Conservation (phyloP, 2,329 filamentous ascomycete genomes). For the Talaromyces rugulosus region DNA sequence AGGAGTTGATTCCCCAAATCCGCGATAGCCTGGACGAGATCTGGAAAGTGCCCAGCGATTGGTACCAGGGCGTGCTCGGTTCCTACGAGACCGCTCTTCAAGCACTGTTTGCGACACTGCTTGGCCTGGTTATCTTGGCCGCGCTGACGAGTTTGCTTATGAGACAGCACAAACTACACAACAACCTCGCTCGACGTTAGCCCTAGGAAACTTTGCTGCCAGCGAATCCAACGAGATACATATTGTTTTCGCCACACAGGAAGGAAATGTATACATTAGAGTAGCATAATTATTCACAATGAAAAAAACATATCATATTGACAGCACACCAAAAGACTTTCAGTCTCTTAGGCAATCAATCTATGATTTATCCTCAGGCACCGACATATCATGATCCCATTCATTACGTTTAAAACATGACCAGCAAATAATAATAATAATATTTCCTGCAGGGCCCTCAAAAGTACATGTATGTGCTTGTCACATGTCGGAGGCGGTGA, state of each 20-base stretch:
- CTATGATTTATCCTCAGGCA: too few relatives aligned
- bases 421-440: background rate
- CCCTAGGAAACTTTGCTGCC: conserved; percentile 1
- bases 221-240: background rate
- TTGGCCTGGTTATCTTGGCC: conserved; percentile 60
- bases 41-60: conserved; percentile 63
- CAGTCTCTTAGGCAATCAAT: too few relatives aligned
- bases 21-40: conserved; percentile 70
- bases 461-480: background rate
- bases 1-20: conserved; percentile 64
- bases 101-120: conserved; percentile 67
- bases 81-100: conserved; percentile 73
- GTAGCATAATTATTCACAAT: background rate
- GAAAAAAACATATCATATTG: background rate
- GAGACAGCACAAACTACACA: conserved; percentile 74
- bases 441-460: too few relatives aligned
- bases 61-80: conserved; percentile 64
- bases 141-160: conserved; percentile 63
- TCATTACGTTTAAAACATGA: background rate
- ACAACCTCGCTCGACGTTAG: conserved; percentile 55
- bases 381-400: background rate
- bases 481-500: background rate
- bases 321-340: background rate
- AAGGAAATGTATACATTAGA: background rate
- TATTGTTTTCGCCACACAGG: background rate